phyloP scores from a whole-genome alignment of 441 rosid genomes.

The Arabidopsis lyrata region DNA sequence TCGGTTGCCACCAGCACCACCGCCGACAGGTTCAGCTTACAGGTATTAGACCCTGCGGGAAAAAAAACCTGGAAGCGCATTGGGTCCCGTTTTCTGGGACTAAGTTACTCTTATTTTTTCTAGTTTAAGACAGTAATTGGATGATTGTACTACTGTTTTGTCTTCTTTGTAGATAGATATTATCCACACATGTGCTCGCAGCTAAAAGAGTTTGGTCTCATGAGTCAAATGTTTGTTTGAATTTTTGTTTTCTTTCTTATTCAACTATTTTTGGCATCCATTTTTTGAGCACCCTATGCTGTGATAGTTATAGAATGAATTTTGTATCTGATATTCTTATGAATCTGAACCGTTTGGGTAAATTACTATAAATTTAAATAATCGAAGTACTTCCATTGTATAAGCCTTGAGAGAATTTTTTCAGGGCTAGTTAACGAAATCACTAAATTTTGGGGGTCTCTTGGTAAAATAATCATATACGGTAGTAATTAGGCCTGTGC shows the following conservation, averaged over 20 bases:
- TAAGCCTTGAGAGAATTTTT: not conserved
- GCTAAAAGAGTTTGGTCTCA: constrained; percentile 34
- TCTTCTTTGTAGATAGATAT: constrained; percentile 44
- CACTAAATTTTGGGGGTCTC: not conserved
- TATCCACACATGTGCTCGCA: constrained; percentile 31
- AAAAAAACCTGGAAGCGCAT: constrained; percentile 9
- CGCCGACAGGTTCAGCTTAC: constrained; percentile 65
- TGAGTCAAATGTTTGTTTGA: constrained; percentile 33
- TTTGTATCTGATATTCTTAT: constrained; percentile 11
- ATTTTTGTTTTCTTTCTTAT: constrained; percentile 19
- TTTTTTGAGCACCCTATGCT: constrained; percentile 19
- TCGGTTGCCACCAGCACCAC: constrained; percentile 97
- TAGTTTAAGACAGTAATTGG: constrained; percentile 38
- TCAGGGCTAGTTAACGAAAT: not conserved
- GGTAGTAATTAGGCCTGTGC: not conserved
- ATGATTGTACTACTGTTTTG: constrained; percentile 39
- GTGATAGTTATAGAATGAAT: not conserved
- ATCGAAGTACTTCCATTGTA: not conserved
- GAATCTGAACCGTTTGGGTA: constrained; percentile 2
- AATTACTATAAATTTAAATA: not conserved
- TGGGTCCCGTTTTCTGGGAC: constrained; percentile 43
- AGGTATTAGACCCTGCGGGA: constrained; percentile 62
- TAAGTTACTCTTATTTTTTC: constrained; percentile 35
- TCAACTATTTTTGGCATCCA: constrained; percentile 9
- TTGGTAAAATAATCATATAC: not conserved